Evolutionary conservation across 176 grass and related monocot species (phyloP).

Genomic region (Panicum miliaceum): DNA sequence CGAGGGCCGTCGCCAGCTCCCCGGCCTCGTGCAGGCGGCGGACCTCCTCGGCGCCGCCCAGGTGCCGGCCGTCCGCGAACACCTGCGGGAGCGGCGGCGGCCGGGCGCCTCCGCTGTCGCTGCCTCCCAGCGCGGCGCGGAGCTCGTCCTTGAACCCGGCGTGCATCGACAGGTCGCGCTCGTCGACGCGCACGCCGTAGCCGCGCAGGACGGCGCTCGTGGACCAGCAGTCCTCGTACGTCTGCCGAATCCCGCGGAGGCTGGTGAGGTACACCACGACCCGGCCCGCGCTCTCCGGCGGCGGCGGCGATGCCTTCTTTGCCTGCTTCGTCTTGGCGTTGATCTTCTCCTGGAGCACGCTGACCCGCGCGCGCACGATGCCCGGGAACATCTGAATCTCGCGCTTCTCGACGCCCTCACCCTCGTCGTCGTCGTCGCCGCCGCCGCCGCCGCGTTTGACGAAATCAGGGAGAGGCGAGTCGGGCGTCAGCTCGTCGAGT

Average conservation of each 20-base stretch:
- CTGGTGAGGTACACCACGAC: slow-evolving; percentile 85
- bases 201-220: slow-evolving; percentile 55
- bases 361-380: slow-evolving; percentile 60
- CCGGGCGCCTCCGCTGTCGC: not conserved
- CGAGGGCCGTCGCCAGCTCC: slow-evolving; percentile 45
- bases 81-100: slow-evolving; percentile 58
- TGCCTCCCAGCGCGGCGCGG: slow-evolving; percentile 38
- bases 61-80: slow-evolving; percentile 61
- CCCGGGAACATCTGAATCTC: slow-evolving; percentile 60
- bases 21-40: slow-evolving; percentile 71
- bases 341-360: slow-evolving; percentile 67
- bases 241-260: slow-evolving; percentile 80
- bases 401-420: not conserved
- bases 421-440: not conserved
- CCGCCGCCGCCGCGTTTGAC: not conserved
- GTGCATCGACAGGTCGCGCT: slow-evolving; percentile 90
- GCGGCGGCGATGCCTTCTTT: not conserved
- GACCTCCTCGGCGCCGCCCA: slow-evolving; percentile 75
- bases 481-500: slow-evolving; percentile 37
- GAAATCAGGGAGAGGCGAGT: not conserved
- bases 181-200: slow-evolving; percentile 76
- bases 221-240: slow-evolving; percentile 76
- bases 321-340: slow-evolving; percentile 37
- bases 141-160: slow-evolving; percentile 86
- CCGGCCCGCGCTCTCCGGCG: slow-evolving; percentile 51